These are phyloP conservation scores for Blastomyces gilchristii DNA, from an alignment of 2,329 filamentous ascomycete species.

Conservation along the genomic window DNA sequence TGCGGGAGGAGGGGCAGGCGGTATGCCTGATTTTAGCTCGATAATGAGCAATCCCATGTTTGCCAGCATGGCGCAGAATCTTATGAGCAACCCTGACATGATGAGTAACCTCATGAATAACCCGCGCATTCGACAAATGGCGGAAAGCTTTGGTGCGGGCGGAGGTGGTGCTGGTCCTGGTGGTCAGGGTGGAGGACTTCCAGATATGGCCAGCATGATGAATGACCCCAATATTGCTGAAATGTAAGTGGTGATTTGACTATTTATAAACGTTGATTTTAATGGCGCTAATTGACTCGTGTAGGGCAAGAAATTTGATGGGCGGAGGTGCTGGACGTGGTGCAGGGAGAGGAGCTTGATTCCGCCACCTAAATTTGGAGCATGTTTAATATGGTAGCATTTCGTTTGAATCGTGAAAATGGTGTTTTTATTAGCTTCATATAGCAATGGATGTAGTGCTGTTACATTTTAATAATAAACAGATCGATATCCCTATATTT, in stretches of 20 bases:
- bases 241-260: conserved; percentile 56
- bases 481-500: background rate
- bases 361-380: background rate
- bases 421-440: background rate
- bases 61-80: conserved; percentile 86
- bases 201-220: conserved; percentile 78
- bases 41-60: conserved; percentile 99
- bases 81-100: conserved; percentile 94
- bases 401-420: background rate
- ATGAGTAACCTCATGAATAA: conserved; percentile 92
- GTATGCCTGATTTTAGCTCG: conserved; percentile 76
- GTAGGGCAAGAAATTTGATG: conserved; percentile 59
- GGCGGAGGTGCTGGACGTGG: conserved; percentile 43
- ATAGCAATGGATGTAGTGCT: background rate
- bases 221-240: conserved; percentile 83
- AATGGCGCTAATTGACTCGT: conserved; percentile 10
- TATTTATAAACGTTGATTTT: background rate
- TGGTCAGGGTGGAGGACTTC: conserved; percentile 65
- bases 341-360: conserved; percentile 12
- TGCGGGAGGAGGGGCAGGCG: conserved; percentile 54
- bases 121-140: conserved; percentile 79
- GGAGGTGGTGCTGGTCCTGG: conserved; percentile 27
- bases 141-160: conserved; percentile 54
- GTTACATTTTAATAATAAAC: background rate
- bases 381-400: background rate